Evolutionary conservation across 345 rosid species (phyloP), one percentile per base, ranked within the genome.

Genomic region (Diplotaxis tenuifolia): DNA sequence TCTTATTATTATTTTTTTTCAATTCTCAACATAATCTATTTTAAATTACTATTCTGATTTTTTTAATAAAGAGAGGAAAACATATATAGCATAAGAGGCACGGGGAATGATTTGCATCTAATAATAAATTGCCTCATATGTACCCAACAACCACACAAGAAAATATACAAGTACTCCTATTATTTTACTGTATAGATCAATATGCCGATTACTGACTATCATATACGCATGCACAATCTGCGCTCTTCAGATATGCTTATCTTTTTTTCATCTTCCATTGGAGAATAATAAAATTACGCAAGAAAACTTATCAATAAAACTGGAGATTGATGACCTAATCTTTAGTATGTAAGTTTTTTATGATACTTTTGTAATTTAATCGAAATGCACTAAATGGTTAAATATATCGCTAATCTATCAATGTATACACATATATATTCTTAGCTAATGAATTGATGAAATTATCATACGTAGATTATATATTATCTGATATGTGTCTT

Each of bases 91-190:
- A 59, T 61, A 65, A 77, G 64, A 77, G 52, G 80, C 80, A 77
- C 80, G 80, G 65, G 77, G 80, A 77, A 77, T 77, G 80, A 77
- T 77, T 77, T 40, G 53, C 73, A 52, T 67, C 59, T 59, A 66
- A 60, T 71, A 60, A 16, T 66, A 77, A 58, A 72, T 66, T 72
- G 59, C 77, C 32, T 59, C 68, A 40, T 71, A 23, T 59, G 73
- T 65, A 66, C 63, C 73, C 67, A 27, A 77, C 63, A 71, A 59
- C 40, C 67, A 56, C 56, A 25, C 60, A 64, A 16, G 60, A 29
- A 45, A 62, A 32, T 8, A 49, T 31, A 32, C 21, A 45, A 29
- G 34, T 21, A 66, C 38, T 59, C 25, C 9, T 28, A 36, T 29
- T 45, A 29, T 21, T 31, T 9, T 49, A 29, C 21, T 15, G 28